phyloP scores from a whole-genome alignment of 352 stramenopile species.

The Globisporangium mamillatum region DNA sequence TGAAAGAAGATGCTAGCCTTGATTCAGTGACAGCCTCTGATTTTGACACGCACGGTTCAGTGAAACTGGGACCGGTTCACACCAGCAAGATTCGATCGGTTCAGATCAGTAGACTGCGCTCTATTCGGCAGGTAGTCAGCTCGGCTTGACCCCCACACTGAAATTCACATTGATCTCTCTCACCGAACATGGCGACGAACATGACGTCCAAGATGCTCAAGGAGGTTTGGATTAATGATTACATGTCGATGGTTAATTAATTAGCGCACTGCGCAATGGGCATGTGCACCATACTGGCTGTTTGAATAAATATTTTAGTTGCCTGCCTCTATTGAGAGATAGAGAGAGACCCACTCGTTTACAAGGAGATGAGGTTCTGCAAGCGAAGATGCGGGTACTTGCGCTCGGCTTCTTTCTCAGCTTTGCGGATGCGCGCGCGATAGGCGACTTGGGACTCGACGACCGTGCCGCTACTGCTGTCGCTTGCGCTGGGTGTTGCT shows the following conservation, averaged over 20 bases:
- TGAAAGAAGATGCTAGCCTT: not conserved
- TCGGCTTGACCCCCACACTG: not conserved
- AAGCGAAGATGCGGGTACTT: conserved; percentile 27
- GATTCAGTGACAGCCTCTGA: not conserved
- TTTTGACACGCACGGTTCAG: not conserved
- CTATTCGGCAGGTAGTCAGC: not conserved
- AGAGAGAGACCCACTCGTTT: no score
- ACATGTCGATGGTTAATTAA: not conserved
- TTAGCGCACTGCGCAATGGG: not conserved
- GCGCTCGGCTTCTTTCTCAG: conserved; percentile 20
- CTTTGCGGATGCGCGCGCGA: conserved; percentile 11
- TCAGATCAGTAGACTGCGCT: not conserved
- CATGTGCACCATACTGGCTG: not conserved
- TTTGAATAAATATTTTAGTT: not conserved
- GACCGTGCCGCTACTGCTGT: conserved; percentile 14
- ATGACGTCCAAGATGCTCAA: not conserved
- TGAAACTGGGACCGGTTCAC: not conserved
- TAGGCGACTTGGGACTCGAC: conserved; percentile 22
- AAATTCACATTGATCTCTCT: not conserved
- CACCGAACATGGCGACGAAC: not conserved
- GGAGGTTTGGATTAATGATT: not conserved
- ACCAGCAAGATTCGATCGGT: not conserved
- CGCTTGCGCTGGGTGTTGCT: not conserved
- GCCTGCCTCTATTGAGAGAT: not conserved
- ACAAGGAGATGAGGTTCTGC: conserved; percentile 27